A percentile compares a stretch with the other conserved stretches of the same genome.
phyloP scores from a whole-genome alignment of 2,329 filamentous ascomycete species.

The Sporothrix variecibatus region DNA sequence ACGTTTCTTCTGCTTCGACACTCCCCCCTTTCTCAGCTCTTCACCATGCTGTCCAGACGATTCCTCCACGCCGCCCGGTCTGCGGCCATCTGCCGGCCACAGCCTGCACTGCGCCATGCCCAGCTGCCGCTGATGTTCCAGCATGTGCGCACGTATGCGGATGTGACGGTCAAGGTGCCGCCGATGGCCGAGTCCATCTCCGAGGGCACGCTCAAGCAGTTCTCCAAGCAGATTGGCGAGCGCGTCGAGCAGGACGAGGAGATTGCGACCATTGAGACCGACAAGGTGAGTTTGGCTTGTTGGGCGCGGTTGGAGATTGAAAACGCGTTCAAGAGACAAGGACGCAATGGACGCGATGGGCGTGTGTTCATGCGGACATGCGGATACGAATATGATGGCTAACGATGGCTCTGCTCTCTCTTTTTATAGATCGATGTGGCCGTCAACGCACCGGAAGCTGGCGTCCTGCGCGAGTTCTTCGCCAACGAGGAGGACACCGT shows the following conservation, averaged over 20 bases:
- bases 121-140: constrained; percentile 55
- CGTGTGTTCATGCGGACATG: background rate
- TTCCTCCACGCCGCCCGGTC: constrained; percentile 36
- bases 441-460: constrained; percentile 89
- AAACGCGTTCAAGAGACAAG: background rate
- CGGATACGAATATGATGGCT: background rate
- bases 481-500: constrained; percentile 95
- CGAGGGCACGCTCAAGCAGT: constrained; percentile 95
- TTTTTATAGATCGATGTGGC: constrained; percentile 81
- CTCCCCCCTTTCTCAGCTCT: background rate
- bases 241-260: constrained; percentile 95
- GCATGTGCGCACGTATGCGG: constrained; percentile 68
- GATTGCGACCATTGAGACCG: constrained; percentile 97
- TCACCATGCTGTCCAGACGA: constrained; percentile 47
- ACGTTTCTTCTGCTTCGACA: background rate
- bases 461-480: constrained; percentile 87
- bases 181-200: constrained; percentile 99
- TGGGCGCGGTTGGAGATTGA: background rate
- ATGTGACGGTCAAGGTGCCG: constrained; percentile 87
- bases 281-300: constrained; percentile 67
- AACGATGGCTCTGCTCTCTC: background rate
- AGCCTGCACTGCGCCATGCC: constrained; percentile 47
- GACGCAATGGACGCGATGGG: background rate
- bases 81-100: constrained; percentile 38
- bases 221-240: constrained; percentile 88